phyloP scores from a whole-genome alignment of 495 filamentous ascomycete species.

The Copromyces sp. region DNA sequence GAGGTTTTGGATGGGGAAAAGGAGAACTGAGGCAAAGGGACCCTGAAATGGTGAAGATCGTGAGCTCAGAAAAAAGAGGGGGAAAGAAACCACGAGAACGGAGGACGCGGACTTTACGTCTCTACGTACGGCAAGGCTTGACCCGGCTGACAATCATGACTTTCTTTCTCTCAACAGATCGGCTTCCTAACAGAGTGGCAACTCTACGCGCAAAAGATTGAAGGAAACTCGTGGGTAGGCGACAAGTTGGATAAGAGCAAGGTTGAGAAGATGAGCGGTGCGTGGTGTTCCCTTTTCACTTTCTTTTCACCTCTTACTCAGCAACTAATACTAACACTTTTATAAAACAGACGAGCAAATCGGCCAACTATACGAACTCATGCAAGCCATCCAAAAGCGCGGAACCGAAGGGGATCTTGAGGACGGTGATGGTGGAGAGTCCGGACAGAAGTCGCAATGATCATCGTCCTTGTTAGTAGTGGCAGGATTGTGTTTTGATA shows the following conservation, averaged over 20 bases:
- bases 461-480: background rate
- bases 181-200: slow-evolving; percentile 98
- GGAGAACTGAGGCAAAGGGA: no score
- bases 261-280: slow-evolving; percentile 92
- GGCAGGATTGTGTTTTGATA: background rate
- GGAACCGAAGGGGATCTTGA: slow-evolving; percentile 30
- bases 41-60: no score
- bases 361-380: slow-evolving; percentile 86
- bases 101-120: no score
- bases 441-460: background rate
- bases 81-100: no score
- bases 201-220: slow-evolving; percentile 79
- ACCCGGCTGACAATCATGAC: no score
- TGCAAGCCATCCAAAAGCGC: slow-evolving; percentile 67
- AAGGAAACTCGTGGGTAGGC: slow-evolving; percentile 72
- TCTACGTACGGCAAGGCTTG: no score
- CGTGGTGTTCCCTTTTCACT: slow-evolving; percentile 14
- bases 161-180: slow-evolving; percentile 42
- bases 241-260: slow-evolving; percentile 68
- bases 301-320: background rate
- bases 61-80: no score
- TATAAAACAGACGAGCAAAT: slow-evolving; percentile 68
- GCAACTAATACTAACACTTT: background rate
- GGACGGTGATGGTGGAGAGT: background rate
- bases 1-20: no score